A percentile compares a stretch with the other conserved stretches of the same genome.
Evolutionary conservation across 257 asterid species (phyloP).

Genomic region (Fraxinus americana): DNA sequence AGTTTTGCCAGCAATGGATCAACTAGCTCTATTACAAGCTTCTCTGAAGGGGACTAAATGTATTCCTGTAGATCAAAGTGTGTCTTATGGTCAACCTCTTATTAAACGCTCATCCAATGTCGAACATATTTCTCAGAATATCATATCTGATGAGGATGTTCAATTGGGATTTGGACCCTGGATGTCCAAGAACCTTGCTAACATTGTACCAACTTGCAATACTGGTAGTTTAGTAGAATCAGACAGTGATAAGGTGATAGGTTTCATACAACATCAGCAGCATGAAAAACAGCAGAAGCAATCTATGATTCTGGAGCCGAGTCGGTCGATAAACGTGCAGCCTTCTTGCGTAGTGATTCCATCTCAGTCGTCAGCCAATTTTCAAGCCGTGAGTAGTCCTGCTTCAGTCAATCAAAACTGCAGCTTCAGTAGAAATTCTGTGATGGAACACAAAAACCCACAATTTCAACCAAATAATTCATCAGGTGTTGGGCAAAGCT

Average conservation of each 20-base stretch:
- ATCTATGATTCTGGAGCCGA: slow-evolving; percentile 37
- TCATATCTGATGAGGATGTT: slow-evolving; percentile 38
- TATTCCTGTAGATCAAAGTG: slow-evolving; percentile 46
- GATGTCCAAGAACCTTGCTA: slow-evolving; percentile 45
- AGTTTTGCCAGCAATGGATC: slow-evolving; percentile 60
- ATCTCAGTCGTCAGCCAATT: slow-evolving; percentile 52
- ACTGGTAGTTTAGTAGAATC: slow-evolving; percentile 37
- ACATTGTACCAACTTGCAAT: slow-evolving; percentile 38
- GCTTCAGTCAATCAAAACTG: slow-evolving; percentile 41
- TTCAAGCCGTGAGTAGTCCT: slow-evolving; percentile 50
- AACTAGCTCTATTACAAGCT: slow-evolving; percentile 51
- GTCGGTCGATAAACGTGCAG: slow-evolving; percentile 54
- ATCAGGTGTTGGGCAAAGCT: slow-evolving; percentile 41
- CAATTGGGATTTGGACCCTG: slow-evolving; percentile 49
- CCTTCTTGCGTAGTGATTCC: slow-evolving; percentile 86
- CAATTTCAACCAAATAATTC: slow-evolving; percentile 46
- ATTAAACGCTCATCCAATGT: slow-evolving; percentile 52
- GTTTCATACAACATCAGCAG: slow-evolving; percentile 51
- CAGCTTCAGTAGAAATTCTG: slow-evolving; percentile 40
- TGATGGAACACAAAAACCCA: slow-evolving; percentile 38
- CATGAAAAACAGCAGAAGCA: slow-evolving; percentile 46
- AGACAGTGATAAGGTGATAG: slow-evolving; percentile 38
- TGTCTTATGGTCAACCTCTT: slow-evolving; percentile 60
- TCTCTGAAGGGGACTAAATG: slow-evolving; percentile 59
- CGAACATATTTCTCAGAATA: slow-evolving; percentile 48